Evolutionary conservation across 441 rosid genomes (phyloP), one percentile per base, ranked within the genome.

Genomic region (Biscutella laevigata): DNA sequence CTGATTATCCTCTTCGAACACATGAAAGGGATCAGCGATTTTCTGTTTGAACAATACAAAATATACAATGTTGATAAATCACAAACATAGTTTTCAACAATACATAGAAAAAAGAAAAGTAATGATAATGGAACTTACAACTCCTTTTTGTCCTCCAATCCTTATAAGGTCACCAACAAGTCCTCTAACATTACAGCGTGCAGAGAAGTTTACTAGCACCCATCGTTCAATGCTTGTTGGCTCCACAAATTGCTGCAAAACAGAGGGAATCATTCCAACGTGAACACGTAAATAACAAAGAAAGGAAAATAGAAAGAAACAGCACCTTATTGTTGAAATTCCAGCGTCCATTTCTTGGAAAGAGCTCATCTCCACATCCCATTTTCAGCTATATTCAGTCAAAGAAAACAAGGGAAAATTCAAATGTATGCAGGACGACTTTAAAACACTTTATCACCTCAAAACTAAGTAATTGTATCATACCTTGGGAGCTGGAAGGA

Each of bases 341-440:
- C 89, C 94, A 86, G 4, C 95, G 78, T 11, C 95, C 95, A 29
- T 78, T 84, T 30, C 84, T 61, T 0, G 94, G 85, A 25, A 68
- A 66, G 16, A 75, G 43, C 59, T 84, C 94, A 34, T 77, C 86
- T 26, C 95, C 95, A 0, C 79, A 71, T 15, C 95, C 89, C 13
- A 69, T 71, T 77, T 78, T 86, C 51, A 84, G 71, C 94, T 86
- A 76, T n/a, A n/a, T n/a, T 51, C 22, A 41, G 24, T 12, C 16
- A 35, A 30, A 17, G n/a, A 35, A 50, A 16, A 36, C 41, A 39
- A 25, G 36, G 27, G 19, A 49, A 39, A 2, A 5, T 9, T 24
- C n/a, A 36, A 35, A 0, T 21, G 11, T 6, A 46, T 11, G n/a
- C 29, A 56, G 7, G 26, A 32, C n/a, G n/a, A n/a, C 6, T 20